A percentile compares a stretch with the other conserved stretches of the same genome.
Conservation (phyloP, 768 basidiomycete genomes). For the Hericium erinaceus region DNA sequence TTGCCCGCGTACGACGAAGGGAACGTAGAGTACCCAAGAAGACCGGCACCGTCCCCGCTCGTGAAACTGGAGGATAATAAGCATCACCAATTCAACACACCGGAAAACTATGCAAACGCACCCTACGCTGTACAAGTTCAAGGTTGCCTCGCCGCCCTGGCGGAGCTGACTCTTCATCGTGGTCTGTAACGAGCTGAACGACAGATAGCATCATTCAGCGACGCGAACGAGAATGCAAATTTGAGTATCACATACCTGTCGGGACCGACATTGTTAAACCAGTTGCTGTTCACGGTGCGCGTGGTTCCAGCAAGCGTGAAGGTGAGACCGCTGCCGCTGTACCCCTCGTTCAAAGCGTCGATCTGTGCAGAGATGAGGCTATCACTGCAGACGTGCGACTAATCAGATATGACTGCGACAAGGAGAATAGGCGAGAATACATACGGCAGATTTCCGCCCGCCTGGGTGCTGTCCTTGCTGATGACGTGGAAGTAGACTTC, state of each 20-base stretch:
- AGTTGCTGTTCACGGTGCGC: constrained; percentile 34
- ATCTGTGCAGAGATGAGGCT: constrained; percentile 34
- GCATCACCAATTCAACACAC: not conserved
- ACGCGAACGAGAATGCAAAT: not conserved
- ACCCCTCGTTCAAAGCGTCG: constrained; percentile 32
- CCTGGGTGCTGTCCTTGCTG: constrained; percentile 26
- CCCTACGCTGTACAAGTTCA: constrained; percentile 48
- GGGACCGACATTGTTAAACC: constrained; percentile 38
- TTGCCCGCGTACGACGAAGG: constrained; percentile 31
- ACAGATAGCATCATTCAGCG: not conserved
- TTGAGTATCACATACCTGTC: not conserved
- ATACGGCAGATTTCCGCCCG: not conserved
- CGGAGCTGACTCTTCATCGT: constrained; percentile 41
- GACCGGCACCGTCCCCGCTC: constrained; percentile 29
- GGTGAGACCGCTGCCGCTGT: constrained; percentile 26
- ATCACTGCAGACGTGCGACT: constrained; percentile 13
- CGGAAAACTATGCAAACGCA: constrained; percentile 16
- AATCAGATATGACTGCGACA: not conserved
- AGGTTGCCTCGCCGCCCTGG: constrained; percentile 27
- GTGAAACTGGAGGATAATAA: constrained; percentile 21
- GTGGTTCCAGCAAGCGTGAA: constrained; percentile 34
- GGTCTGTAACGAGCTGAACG: constrained; percentile 24
- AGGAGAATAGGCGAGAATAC: not conserved
- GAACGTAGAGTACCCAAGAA: constrained; percentile 49
- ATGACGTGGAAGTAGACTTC: constrained; percentile 39